A percentile compares a stretch with the other conserved stretches of the same genome.
Conservation (phyloP, 768 basidiomycete species). For the Sporobolomyces phaffii region DNA sequence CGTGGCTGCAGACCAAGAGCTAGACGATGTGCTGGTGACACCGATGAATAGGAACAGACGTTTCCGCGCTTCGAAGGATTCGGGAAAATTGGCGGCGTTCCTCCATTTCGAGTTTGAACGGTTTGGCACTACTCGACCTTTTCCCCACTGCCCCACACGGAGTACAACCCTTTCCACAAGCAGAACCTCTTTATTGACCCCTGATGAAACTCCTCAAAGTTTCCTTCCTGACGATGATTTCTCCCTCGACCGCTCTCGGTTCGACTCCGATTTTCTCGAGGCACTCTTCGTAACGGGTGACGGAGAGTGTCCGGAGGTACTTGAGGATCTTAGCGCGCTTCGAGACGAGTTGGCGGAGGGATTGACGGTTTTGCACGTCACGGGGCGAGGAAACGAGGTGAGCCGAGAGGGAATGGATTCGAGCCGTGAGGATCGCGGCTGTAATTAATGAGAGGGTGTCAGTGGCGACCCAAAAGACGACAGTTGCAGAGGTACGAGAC, state of each 20-base stretch:
- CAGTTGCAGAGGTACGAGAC: conserved; percentile 38
- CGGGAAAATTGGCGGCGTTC: no score
- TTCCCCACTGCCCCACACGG: background rate
- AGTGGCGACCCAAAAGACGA: background rate
- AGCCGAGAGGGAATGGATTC: conserved; percentile 73
- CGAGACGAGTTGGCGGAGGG: conserved; percentile 72
- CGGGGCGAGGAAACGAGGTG: conserved; percentile 61
- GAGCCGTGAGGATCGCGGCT: conserved; percentile 82
- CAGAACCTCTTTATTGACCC: background rate
- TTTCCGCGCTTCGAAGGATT: no score
- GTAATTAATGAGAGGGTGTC: background rate
- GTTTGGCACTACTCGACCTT: no score
- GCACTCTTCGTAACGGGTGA: conserved; percentile 65
- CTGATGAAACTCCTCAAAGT: conserved; percentile 34
- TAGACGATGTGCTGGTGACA: no score
- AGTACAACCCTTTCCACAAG: no score
- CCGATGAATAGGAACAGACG: no score
- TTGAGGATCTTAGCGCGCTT: conserved; percentile 72
- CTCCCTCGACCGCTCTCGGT: conserved; percentile 75
- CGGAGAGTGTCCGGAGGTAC: conserved; percentile 64
- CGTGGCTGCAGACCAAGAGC: no score
- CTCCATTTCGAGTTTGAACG: no score
- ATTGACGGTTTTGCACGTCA: conserved; percentile 68
- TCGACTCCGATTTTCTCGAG: conserved; percentile 72
- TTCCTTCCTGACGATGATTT: conserved; percentile 59